phyloP scores from a whole-genome alignment of 2,329 filamentous ascomycete species.

The Paecilomyces sp. region DNA sequence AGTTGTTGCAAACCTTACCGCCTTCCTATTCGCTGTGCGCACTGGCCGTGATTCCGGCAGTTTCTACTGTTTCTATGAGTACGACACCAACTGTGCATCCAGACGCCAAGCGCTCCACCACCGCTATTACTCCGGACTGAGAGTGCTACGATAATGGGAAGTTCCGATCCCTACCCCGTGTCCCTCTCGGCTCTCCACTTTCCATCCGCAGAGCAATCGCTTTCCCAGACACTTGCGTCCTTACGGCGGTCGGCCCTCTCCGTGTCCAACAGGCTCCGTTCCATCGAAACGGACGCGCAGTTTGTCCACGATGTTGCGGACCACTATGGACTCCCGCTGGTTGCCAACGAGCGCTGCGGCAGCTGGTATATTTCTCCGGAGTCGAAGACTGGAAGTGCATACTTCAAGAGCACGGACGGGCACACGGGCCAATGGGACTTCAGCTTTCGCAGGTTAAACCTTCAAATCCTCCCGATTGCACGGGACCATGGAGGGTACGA shows the following conservation, averaged over 20 bases:
- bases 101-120: neutral
- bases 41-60: neutral
- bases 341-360: slow-evolving; percentile 92
- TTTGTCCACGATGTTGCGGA: slow-evolving; percentile 60
- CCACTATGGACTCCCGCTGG: slow-evolving; percentile 55
- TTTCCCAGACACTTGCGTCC: slow-evolving; percentile 62
- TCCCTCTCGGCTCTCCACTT: slow-evolving; percentile 45
- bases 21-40: neutral
- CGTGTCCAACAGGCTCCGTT: slow-evolving; percentile 72
- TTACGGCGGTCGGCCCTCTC: slow-evolving; percentile 72
- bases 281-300: slow-evolving; percentile 66
- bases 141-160: slow-evolving; percentile 16
- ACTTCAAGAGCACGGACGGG: slow-evolving; percentile 98
- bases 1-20: neutral
- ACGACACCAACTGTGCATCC: neutral
- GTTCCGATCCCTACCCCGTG: slow-evolving; percentile 21
- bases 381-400: slow-evolving; percentile 65
- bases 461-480: slow-evolving; percentile 68
- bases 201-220: slow-evolving; percentile 51
- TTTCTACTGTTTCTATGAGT: neutral
- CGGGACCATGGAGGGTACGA: slow-evolving; percentile 59
- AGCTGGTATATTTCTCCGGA: slow-evolving; percentile 80
- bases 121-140: neutral
- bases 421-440: slow-evolving; percentile 89
- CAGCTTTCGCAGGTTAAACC: slow-evolving; percentile 73